Conservation (phyloP, 2,329 filamentous ascomycete genomes). For the Periconia macrospinosa region DNA sequence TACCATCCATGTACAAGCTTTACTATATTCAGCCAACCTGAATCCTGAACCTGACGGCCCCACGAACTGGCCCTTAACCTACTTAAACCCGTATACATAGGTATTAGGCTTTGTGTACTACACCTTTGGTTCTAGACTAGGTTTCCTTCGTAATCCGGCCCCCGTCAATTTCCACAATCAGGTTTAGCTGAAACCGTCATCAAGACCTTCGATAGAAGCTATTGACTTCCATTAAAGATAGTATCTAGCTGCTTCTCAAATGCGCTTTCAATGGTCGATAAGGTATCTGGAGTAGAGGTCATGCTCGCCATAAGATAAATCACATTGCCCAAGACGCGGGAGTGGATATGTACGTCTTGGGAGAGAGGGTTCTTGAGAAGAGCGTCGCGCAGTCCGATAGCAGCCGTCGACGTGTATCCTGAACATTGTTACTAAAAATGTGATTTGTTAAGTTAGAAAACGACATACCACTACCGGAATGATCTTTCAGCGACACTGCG, state of each 20-base stretch:
- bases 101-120: too few species aligned
- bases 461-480: constrained; percentile 48
- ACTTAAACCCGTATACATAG: too few species aligned
- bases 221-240: neutral
- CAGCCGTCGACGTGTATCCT: constrained; percentile 62
- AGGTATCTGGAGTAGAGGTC: constrained; percentile 20
- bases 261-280: constrained; percentile 21
- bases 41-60: too few species aligned
- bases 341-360: constrained; percentile 55
- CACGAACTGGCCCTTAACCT: too few species aligned
- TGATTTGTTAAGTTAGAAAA: neutral
- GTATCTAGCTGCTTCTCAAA: neutral
- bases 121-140: too few species aligned
- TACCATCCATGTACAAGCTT: too few species aligned
- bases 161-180: too few species aligned
- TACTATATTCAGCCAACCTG: too few species aligned
- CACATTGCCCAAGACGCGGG: constrained; percentile 62
- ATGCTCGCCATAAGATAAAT: constrained; percentile 63
- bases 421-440: neutral
- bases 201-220: too few species aligned
- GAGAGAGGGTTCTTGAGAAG: constrained; percentile 44
- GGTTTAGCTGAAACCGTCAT: too few species aligned
- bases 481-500: constrained; percentile 62
- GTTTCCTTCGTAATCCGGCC: too few species aligned
- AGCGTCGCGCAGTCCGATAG: constrained; percentile 55